phyloP scores from a whole-genome alignment of 2,329 filamentous ascomycete species.

The Emergomyces orientalis region DNA sequence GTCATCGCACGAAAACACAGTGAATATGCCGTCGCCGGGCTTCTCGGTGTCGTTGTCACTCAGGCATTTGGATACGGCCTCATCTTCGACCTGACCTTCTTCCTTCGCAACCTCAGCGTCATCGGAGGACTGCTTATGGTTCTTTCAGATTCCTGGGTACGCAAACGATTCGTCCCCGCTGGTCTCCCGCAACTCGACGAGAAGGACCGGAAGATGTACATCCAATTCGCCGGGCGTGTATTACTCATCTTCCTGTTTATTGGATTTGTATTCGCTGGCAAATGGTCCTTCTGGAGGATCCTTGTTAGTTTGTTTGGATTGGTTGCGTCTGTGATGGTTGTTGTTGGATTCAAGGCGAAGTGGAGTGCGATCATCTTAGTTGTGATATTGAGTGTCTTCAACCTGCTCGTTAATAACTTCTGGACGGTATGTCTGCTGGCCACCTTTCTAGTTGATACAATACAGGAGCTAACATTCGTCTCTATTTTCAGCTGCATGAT shows the following conservation, averaged over 20 bases:
- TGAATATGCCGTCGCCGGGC: slow-evolving; percentile 82
- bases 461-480: slow-evolving; percentile 12
- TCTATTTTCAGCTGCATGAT: slow-evolving; percentile 69
- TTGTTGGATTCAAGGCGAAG: slow-evolving; percentile 99
- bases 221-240: slow-evolving; percentile 92
- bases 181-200: slow-evolving; percentile 90
- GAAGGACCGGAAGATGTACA: slow-evolving; percentile 99
- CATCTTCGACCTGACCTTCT: slow-evolving; percentile 99
- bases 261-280: slow-evolving; percentile 89
- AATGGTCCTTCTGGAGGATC: slow-evolving; percentile 85
- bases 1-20: slow-evolving; percentile 90
- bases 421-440: slow-evolving; percentile 71
- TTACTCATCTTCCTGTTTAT: slow-evolving; percentile 96
- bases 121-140: slow-evolving; percentile 98
- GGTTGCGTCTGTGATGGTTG: slow-evolving; percentile 93
- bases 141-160: slow-evolving; percentile 92
- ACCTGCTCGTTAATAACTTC: slow-evolving; percentile 97
- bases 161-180: slow-evolving; percentile 93
- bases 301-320: slow-evolving; percentile 76
- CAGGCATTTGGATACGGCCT: slow-evolving; percentile 95
- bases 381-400: slow-evolving; percentile 91
- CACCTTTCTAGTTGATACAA: neutral
- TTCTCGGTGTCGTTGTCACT: slow-evolving; percentile 81
- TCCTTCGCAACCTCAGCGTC: slow-evolving; percentile 95
- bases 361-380: slow-evolving; percentile 94